phyloP scores from a whole-genome alignment of 768 basidiomycete species.

The Lanmaoa pseudosensibilis region DNA sequence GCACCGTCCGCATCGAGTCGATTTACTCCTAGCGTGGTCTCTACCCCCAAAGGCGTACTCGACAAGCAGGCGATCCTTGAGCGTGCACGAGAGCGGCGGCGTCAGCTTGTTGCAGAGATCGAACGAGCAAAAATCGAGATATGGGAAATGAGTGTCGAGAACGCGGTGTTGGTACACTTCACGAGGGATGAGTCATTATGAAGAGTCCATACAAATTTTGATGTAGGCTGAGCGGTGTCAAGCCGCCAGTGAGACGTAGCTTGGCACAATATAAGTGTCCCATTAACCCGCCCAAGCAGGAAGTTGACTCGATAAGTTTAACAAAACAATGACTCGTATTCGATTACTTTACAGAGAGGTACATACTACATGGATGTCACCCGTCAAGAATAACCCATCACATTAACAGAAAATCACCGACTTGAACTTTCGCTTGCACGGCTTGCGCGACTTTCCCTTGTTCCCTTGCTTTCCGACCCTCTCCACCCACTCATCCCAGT shows the following conservation, averaged over 20 bases:
- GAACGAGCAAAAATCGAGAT: slow-evolving; percentile 61
- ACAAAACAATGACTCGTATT: slow-evolving; percentile 8
- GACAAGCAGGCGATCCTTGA: slow-evolving; percentile 48
- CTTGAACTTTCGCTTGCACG: slow-evolving; percentile 13
- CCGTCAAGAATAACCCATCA: background rate
- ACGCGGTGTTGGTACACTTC: slow-evolving; percentile 58
- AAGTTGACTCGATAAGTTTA: background rate
- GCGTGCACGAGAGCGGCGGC: slow-evolving; percentile 54
- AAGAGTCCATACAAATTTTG: background rate
- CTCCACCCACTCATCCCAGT: slow-evolving; percentile 23
- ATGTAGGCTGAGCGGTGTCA: background rate
- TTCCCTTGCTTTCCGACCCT: slow-evolving; percentile 4
- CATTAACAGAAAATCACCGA: slow-evolving; percentile 13
- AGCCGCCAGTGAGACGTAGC: background rate
- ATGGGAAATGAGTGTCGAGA: slow-evolving; percentile 74
- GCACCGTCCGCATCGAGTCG: background rate
- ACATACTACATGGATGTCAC: slow-evolving; percentile 20
- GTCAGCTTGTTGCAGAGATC: slow-evolving; percentile 53
- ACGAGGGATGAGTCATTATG: slow-evolving; percentile 30
- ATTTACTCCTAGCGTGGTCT: background rate
- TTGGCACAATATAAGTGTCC: background rate
- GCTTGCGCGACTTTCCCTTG: slow-evolving; percentile 14
- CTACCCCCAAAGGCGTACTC: slow-evolving; percentile 3
- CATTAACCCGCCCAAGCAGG: background rate
- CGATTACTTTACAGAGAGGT: slow-evolving; percentile 18